Conservation (phyloP, 2,329 filamentous ascomycete genomes). For the Dothidotthia symphoricarpi region DNA sequence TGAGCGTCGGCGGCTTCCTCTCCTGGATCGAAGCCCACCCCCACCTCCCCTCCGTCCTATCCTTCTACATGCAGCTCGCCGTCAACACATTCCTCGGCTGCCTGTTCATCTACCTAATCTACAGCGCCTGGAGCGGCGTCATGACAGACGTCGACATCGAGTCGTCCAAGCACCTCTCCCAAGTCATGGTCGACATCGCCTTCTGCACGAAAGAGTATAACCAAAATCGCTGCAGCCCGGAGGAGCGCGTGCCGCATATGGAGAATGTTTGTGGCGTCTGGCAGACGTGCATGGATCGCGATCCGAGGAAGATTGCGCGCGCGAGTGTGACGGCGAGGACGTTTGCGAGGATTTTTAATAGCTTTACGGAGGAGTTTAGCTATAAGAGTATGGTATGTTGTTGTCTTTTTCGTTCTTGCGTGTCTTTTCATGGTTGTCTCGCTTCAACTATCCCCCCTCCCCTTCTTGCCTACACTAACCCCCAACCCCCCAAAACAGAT, state of each 20-base stretch:
- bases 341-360: slow-evolving; percentile 89
- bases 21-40: slow-evolving; percentile 64
- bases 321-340: slow-evolving; percentile 82
- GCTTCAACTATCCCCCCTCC: background rate
- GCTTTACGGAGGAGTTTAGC: slow-evolving; percentile 86
- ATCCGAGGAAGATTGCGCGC: slow-evolving; percentile 73
- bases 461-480: slow-evolving; percentile 9
- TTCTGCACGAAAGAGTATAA: slow-evolving; percentile 71
- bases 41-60: slow-evolving; percentile 63
- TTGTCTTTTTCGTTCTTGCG: slow-evolving; percentile 12
- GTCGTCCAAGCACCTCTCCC: slow-evolving; percentile 64
- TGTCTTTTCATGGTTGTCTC: too few species aligned
- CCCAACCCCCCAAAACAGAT: slow-evolving; percentile 37
- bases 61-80: slow-evolving; percentile 63
- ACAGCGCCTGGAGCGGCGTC: slow-evolving; percentile 67
- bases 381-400: slow-evolving; percentile 70
- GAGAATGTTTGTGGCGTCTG: slow-evolving; percentile 72
- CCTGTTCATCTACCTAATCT: slow-evolving; percentile 63
- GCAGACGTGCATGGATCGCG: slow-evolving; percentile 83
- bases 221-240: slow-evolving; percentile 70
- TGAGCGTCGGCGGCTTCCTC: slow-evolving; percentile 52
- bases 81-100: slow-evolving; percentile 65
- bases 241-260: slow-evolving; percentile 69
- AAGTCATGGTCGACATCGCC: slow-evolving; percentile 70
- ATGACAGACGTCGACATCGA: slow-evolving; percentile 73